Conservation (phyloP, 345 rosid species). For the Rubroshorea leprosula region DNA sequence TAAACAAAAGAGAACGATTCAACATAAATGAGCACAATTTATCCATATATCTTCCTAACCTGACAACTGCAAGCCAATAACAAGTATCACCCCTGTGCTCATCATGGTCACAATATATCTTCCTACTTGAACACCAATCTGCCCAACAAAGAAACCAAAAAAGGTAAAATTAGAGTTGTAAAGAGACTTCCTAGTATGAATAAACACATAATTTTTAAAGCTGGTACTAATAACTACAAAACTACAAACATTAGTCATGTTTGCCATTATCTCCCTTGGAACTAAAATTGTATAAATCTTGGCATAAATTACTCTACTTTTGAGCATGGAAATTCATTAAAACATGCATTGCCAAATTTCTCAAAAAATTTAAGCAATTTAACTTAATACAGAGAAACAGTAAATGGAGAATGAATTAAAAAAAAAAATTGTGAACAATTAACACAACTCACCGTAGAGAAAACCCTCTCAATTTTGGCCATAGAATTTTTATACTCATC, state of each 20-base stretch:
- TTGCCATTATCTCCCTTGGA: not conserved
- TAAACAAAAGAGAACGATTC: not conserved
- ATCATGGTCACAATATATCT: slow-evolving; percentile 92
- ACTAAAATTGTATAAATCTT: not conserved
- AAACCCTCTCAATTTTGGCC: slow-evolving; percentile 51
- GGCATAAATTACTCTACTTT: not conserved
- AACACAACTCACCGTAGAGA: slow-evolving; percentile 44
- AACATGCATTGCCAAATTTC: not conserved
- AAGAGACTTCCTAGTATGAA: not conserved
- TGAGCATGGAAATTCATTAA: not conserved
- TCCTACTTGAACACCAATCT: slow-evolving; percentile 83
- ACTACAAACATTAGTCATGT: too few species aligned
- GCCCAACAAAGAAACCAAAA: not conserved
- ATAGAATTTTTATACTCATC: slow-evolving; percentile 39
- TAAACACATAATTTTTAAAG: not conserved
- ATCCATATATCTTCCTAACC: too few species aligned
- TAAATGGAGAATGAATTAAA: not conserved
- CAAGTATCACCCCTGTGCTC: slow-evolving; percentile 86
- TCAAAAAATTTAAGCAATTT: not conserved
- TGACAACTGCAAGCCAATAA: slow-evolving; percentile 77
- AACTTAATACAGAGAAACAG: not conserved
- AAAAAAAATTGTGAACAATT: not conserved
- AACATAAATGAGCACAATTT: too few species aligned
- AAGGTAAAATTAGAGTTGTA: not conserved
- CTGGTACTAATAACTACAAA: too few species aligned